A percentile compares a stretch with the other conserved stretches of the same genome.
These are phyloP conservation scores for Paraconiothyrium brasiliense DNA, from an alignment of 2,329 filamentous ascomycete genomes.

Conservation along the genomic window DNA sequence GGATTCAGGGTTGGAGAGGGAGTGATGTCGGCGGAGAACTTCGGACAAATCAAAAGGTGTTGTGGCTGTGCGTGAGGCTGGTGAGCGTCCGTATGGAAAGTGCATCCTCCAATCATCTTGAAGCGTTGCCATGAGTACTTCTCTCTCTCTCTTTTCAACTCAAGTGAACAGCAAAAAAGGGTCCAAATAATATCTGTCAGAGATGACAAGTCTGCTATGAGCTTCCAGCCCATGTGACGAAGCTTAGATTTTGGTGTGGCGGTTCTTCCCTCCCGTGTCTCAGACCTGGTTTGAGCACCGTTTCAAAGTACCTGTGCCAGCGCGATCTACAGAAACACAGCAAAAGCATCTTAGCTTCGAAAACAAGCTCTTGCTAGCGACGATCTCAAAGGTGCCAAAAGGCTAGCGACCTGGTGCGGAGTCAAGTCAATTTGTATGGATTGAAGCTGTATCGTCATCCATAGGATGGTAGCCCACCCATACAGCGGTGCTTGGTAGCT, in stretches of 20 bases:
- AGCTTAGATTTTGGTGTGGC: background rate
- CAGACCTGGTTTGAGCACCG: constrained; percentile 9
- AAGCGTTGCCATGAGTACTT: background rate
- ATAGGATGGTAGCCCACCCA: background rate
- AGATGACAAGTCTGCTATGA: background rate
- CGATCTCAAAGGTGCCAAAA: constrained; percentile 1
- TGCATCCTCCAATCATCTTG: background rate
- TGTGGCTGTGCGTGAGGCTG: constrained; percentile 6
- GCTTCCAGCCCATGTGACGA: background rate
- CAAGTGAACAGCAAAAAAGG: background rate
- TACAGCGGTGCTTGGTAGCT: background rate
- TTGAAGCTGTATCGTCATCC: background rate
- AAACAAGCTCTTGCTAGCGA: constrained; percentile 3
- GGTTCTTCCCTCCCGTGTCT: constrained; percentile 6
- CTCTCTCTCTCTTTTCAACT: too few species aligned
- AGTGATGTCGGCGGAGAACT: background rate
- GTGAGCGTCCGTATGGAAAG: background rate
- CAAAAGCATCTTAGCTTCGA: background rate
- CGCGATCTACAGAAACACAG: constrained; percentile 7
- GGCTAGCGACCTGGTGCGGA: background rate
- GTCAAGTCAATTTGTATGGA: too few species aligned
- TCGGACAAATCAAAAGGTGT: too few species aligned
- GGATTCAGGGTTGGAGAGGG: background rate
- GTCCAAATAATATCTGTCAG: background rate
- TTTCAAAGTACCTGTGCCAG: constrained; percentile 1